Evolutionary conservation across 129 eudicot genomes (phyloP), one percentile per base, ranked within the genome.

Genomic region (Smallanthus sonchifolius): DNA sequence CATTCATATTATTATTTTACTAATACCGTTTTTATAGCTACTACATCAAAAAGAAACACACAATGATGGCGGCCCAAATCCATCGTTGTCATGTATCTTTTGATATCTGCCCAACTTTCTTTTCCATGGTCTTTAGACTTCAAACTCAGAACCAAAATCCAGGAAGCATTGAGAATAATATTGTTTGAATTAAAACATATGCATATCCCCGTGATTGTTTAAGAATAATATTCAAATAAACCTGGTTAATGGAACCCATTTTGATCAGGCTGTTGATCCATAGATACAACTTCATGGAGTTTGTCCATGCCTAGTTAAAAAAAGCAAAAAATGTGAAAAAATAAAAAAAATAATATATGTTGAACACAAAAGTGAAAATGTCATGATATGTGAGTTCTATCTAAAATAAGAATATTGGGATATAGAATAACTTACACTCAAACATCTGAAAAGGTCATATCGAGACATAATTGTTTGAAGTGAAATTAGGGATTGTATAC

Each of bases 61-160:
- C n/a, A n/a, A n/a, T n/a, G n/a, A n/a, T n/a, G n/a, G n/a, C n/a
- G n/a, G n/a, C n/a, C n/a, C n/a, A n/a, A n/a, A 65, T 95, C 99
- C 99, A 95, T 95, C 96, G 91, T 95, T 30, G 97, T 91, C 99
- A 95, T 95, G 75, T 91, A 95, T 56, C 99, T 86, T 89, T 95
- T 91, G 65, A 88, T 80, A 72, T 95, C 91, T 63, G 99, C 94
- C 57, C 91, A 97, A 82, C 99, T 95, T 85, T 95, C 99, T 80
- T 95, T 88, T 77, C 91, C 99, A 20, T 71, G 86, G 51, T 96
- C 99, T 84, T 91, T 74, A 42, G 99, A 97, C 99, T 91, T 95
- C 76, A n/a, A 95, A 80, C 86, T 95, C 99, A 0, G 90, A 73
- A 59, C 97, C 91, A n/a, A 76, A 88, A 95, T 68, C 97, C 99